A percentile compares a stretch with the other conserved stretches of the same genome.
These are phyloP conservation scores for Malassezia equina DNA, from an alignment of 1,284 basidiomycete genomes.

Conservation along the genomic window DNA sequence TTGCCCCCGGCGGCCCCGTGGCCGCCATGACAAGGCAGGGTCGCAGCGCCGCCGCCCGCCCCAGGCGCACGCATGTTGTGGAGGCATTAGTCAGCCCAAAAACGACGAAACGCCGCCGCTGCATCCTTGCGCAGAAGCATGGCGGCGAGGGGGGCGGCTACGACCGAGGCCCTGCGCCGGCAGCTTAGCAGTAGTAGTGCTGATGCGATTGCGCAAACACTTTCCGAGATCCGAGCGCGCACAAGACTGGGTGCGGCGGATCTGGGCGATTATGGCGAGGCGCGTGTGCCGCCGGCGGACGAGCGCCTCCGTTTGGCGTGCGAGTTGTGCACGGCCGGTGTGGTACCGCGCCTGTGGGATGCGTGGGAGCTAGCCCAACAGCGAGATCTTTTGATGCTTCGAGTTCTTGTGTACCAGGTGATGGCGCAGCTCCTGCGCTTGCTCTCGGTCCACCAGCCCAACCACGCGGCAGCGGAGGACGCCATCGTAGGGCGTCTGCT, in stretches of 20 bases:
- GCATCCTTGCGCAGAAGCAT: not conserved
- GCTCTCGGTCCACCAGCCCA: conserved; percentile 35
- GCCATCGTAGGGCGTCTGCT: conserved; percentile 26
- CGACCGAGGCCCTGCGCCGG: conserved; percentile 2
- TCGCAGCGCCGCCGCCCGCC: not conserved
- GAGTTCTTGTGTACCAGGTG: conserved; percentile 31
- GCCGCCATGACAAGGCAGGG: not conserved
- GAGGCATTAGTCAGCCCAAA: not conserved
- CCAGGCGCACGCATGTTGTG: not conserved
- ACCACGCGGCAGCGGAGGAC: conserved; percentile 29
- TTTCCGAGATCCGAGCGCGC: conserved; percentile 1
- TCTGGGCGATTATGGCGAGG: conserved; percentile 6
- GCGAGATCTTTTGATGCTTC: conserved; percentile 18
- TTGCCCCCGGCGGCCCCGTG: not conserved
- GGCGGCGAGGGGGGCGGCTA: not conserved
- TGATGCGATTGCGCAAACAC: conserved; percentile 10
- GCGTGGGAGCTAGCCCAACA: conserved; percentile 19
- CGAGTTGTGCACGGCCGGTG: not conserved
- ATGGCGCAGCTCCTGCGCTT: conserved; percentile 35
- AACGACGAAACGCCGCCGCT: not conserved
- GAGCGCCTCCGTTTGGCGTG: conserved; percentile 7
- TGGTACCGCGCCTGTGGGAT: conserved; percentile 15
- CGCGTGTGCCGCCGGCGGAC: conserved; percentile 9
- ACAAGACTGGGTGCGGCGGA: conserved; percentile 7
- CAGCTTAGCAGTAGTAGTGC: conserved; percentile 15